Evolutionary conservation across 257 asterid genomes (phyloP).

Genomic region (Solanum sitiens): DNA sequence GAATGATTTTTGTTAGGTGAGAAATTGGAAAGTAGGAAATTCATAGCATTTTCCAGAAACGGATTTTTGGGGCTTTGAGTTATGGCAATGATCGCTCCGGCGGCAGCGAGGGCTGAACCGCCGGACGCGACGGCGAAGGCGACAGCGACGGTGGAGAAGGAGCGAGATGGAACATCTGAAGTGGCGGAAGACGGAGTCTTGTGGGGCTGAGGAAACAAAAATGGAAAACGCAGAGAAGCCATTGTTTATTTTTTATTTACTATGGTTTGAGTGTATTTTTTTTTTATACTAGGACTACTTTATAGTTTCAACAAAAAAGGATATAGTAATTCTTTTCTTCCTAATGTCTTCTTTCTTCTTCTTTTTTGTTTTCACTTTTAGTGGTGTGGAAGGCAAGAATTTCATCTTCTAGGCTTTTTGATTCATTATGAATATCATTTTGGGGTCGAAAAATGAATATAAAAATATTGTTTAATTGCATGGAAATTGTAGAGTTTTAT

Average conservation of each 20-base stretch:
- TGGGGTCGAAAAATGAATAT: neutral
- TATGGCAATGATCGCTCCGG: slow-evolving; percentile 35
- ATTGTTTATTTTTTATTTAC: slow-evolving; percentile 2
- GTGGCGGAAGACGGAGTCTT: slow-evolving; percentile 27
- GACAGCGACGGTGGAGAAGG: slow-evolving; percentile 28
- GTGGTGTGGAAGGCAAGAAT: neutral
- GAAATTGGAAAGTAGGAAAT: slow-evolving; percentile 27
- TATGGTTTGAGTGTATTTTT: neutral
- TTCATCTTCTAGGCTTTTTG: neutral
- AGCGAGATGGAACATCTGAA: slow-evolving; percentile 16
- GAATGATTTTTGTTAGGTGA: slow-evolving; percentile 5
- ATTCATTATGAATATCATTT: neutral
- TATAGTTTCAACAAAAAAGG: neutral
- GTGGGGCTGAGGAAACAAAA: slow-evolving; percentile 85
- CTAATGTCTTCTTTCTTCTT: neutral
- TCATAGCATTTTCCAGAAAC: slow-evolving; percentile 30
- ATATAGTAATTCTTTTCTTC: neutral
- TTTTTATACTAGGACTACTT: too few relatives aligned
- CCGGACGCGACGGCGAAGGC: slow-evolving; percentile 14
- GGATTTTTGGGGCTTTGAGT: slow-evolving; percentile 25
- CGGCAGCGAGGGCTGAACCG: slow-evolving; percentile 1
- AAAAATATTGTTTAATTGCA: too few relatives aligned
- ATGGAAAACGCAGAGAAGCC: slow-evolving; percentile 77
- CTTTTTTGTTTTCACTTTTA: neutral
- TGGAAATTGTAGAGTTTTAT: neutral